Percentiles rank a stretch among this genome's conserved stretches.
phyloP scores from a whole-genome alignment of 345 rosid species.

The Cardiospermum halicacabum region DNA sequence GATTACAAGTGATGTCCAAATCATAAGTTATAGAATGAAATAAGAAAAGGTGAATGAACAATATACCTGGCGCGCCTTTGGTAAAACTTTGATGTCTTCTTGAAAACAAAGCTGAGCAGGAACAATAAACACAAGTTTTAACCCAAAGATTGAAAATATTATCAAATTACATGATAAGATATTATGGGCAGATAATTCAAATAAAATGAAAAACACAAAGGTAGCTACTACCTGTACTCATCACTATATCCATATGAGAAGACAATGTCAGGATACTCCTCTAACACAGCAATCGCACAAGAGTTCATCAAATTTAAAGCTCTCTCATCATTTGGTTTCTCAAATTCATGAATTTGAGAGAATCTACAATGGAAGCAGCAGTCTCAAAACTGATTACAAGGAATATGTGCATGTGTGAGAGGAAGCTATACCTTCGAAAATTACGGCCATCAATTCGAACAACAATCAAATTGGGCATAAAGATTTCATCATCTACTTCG shows the following conservation, averaged over 20 bases:
- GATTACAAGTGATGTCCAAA: too few relatives aligned
- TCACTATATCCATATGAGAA: conserved; percentile 80
- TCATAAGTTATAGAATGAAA: too few relatives aligned
- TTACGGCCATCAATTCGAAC: conserved; percentile 55
- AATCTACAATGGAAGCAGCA: conserved; percentile 33
- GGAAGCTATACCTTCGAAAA: conserved; percentile 45
- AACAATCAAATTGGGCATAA: conserved; percentile 61
- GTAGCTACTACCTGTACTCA: conserved; percentile 52
- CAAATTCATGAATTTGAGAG: conserved; percentile 61
- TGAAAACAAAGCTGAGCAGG: conserved; percentile 83
- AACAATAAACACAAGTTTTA: too few relatives aligned
- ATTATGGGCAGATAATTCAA: too few relatives aligned
- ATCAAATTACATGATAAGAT: too few relatives aligned
- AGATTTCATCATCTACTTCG: conserved; percentile 63
- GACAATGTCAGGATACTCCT: conserved; percentile 71
- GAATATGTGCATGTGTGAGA: too few relatives aligned
- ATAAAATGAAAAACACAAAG: too few relatives aligned
- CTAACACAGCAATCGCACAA: conserved; percentile 54
- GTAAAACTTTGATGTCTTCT: conserved; percentile 74
- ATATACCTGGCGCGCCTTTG: conserved; percentile 79
- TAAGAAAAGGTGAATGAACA: neutral
- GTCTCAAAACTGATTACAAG: too few relatives aligned
- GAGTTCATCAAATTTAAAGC: conserved; percentile 68
- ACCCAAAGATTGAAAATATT: too few relatives aligned
- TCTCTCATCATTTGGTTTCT: conserved; percentile 67